These are phyloP conservation scores for Labyrinthula sp. DNA, from an alignment of 352 stramenopile species.

Conservation along the genomic window DNA sequence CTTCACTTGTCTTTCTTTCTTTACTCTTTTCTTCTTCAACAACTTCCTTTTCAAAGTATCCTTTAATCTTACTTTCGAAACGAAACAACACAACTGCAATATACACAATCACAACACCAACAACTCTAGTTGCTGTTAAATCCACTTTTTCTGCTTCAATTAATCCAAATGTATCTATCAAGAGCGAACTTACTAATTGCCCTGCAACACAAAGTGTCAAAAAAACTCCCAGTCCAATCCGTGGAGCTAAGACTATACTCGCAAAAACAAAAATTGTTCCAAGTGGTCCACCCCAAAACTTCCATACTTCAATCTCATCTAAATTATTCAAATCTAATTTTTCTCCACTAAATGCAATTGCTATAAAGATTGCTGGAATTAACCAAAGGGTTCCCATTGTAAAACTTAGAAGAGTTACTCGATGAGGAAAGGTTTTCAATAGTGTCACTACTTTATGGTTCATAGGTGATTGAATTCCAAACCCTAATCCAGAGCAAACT, in stretches of 20 bases:
- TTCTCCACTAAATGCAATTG: conserved; percentile 1
- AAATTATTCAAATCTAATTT: neutral
- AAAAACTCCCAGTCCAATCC: conserved; percentile 15
- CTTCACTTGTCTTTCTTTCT: too few species aligned
- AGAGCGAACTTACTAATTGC: conserved; percentile 18
- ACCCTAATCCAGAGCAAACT: neutral
- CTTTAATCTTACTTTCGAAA: too few species aligned
- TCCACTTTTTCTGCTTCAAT: conserved; percentile 1
- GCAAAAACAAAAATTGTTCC: conserved; percentile 14
- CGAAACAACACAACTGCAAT: conserved; percentile 9
- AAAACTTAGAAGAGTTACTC: conserved; percentile 11
- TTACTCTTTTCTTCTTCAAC: too few species aligned
- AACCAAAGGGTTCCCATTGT: conserved; percentile 2
- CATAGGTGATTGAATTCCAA: conserved; percentile 14
- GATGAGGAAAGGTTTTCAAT: conserved; percentile 12
- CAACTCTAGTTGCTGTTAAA: conserved; percentile 3
- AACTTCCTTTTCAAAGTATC: too few species aligned
- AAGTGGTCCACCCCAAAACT: conserved; percentile 9
- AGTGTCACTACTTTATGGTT: conserved; percentile 4
- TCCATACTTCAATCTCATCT: conserved; percentile 4
- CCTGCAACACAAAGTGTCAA: conserved; percentile 2
- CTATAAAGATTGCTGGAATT: conserved; percentile 8
- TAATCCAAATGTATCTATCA: conserved; percentile 17
- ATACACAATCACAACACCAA: conserved; percentile 17
- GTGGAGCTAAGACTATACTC: neutral